Base-by-base conservation (phyloP, 257 asterid genomes). In the Gentiana dahurica region DNA sequence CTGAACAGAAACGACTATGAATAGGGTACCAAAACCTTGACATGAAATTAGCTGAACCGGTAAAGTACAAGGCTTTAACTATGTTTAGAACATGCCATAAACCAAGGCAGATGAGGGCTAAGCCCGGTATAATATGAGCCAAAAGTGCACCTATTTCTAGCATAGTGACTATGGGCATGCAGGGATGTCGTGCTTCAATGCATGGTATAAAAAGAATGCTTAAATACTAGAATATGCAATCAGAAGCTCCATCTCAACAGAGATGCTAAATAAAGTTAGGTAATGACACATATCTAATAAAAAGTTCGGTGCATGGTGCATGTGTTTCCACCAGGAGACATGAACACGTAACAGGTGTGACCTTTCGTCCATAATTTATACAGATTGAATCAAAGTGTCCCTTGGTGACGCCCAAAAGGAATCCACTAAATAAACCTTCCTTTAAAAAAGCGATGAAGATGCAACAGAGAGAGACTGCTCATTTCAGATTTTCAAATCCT, bases 11-110 rank as follows among this genome's bases (percentile, higher is more conserved):
- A 50, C 79, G 78, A 53, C 57, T 71, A 60, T 55, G 75, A 24
- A 85, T 57, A 49, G 88, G 93, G 77, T 84, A 69, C 95, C 93
- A 85, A 64, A 77, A 75, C 66, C 78, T 79, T 56, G 79, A 50
- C 43, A 54, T 69, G 65, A 88, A 88, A 50, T 80, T 82, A 64
- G 65, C 52, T 9, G 81, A 59, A 69, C 81, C 89, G 53, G 49
- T 75, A 13, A 49, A 72, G 58, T 69, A 71, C 72, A 73, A 79
- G 33, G 60, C 51, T 39, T 58, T 68, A 34, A 80, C 62, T 39
- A 84, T 70, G 76, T 85, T 88, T 53, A 75, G 59, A 3, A 71
- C 57, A 69, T 88, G 96, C 90, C 93, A 80, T 34, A 82, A 60
- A 50, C 96, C 96, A 53, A 88, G 90, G 64, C 67, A 65, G 62